A percentile compares a stretch with the other conserved stretches of the same genome.
Conservation (phyloP, 1,284 basidiomycete species). For the Rhodotorula sp. region DNA sequence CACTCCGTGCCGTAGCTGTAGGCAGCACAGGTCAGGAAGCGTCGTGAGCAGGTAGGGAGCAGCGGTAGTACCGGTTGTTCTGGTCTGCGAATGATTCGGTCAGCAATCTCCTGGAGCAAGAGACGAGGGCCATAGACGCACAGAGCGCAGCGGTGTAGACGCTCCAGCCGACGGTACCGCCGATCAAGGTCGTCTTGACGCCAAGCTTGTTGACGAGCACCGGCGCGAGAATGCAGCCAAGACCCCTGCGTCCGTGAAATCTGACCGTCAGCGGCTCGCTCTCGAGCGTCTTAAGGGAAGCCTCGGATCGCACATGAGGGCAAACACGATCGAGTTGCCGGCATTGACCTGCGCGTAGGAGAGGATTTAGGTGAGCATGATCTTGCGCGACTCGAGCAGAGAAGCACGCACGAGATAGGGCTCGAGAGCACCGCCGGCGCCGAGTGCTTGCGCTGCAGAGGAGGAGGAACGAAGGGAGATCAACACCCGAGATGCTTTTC, state of each 20-base stretch:
- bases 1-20: conserved; percentile 8
- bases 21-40: no score
- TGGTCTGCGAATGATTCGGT: not conserved
- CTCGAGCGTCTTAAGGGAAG: no score
- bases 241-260: not conserved
- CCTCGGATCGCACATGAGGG: not conserved
- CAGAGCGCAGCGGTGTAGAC: conserved; percentile 51
- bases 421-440: conserved; percentile 18
- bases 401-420: conserved; percentile 10
- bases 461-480: conserved; percentile 7
- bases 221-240: conserved; percentile 13
- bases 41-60: no score
- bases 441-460: conserved; percentile 4
- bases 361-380: not conserved
- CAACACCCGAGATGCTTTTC: not conserved
- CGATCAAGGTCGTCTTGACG: conserved; percentile 46
- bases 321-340: conserved; percentile 4
- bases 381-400: no score
- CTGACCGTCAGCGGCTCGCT: not conserved
- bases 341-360: conserved; percentile 1
- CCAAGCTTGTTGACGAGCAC: conserved; percentile 45
- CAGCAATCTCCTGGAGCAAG: not conserved
- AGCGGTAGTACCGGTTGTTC: conserved; percentile 3
- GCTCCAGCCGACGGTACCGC: conserved; percentile 47
- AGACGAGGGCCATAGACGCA: not conserved